Evolutionary conservation across 2,329 filamentous ascomycete genomes (phyloP), one percentile per base, ranked within the genome.

Genomic region (Penicillium glabrum): DNA sequence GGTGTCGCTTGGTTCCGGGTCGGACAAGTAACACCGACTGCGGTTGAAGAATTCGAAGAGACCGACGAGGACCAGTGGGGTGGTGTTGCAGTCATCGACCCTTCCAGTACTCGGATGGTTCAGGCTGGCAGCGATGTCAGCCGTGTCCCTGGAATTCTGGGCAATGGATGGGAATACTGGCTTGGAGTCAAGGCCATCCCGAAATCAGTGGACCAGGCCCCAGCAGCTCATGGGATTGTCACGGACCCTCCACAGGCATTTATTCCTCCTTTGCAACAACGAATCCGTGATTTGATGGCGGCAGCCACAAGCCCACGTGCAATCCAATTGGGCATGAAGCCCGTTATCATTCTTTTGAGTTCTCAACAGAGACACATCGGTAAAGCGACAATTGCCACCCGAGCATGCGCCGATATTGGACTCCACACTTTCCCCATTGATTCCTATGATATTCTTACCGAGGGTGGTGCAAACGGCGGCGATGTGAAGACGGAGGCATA

Each of bases 401-500:
- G 86, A 44, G 92, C 93, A 5, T 96, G 92, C 72, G 84, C 89
- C 3, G 93, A 97, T 67, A 88, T 97, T 60, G 95, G 95, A 3
- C 80, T 98, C 16, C 95, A 99, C 72, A 89, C 87, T 0, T 98
- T 96, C 71, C 77, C 85, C 0, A 90, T 99, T 51, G 92, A 98
- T 72, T 90, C 91, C 0, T 96, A 96, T 67, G 95, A 99, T 67
- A 91, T 99, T 43, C 80, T 96, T 5, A 93, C 91, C n/a, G 93
- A 98, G 72, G 91, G 91, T 14, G 89, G 89, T 45, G 89, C 89
- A 1, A 91, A 91, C 52, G 91, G 91, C 9, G 89, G 90, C 54
- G 95, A 99, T 69, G 89, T 96, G 27, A 97, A 98, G 76, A 96
- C 93, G 0, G 93, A 97, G 69, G 93, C 90, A 1, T 90, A 96